phyloP scores from a whole-genome alignment of 768 basidiomycete species.

The Leccinum variicolor region DNA sequence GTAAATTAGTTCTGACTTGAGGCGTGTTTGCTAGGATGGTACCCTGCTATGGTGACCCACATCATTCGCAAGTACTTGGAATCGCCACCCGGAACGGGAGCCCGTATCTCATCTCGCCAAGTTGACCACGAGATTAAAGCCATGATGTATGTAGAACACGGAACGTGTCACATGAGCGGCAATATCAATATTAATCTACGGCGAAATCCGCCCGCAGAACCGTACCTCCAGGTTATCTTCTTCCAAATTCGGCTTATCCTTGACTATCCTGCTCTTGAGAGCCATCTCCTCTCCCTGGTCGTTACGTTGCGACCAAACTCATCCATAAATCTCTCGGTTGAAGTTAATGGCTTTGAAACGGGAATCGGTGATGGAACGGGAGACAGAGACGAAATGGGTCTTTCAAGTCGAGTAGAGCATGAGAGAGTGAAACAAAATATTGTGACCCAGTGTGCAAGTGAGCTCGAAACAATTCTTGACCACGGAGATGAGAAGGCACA shows the following conservation, averaged over 20 bases:
- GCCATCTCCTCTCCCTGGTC: neutral
- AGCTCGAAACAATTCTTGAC: slow-evolving; percentile 1
- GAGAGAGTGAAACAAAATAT: neutral
- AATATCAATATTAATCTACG: neutral
- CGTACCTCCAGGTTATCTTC: neutral
- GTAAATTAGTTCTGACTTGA: neutral
- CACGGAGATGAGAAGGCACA: neutral
- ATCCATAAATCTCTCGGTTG: neutral
- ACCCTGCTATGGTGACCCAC: neutral
- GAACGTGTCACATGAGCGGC: neutral
- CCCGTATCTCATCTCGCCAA: neutral
- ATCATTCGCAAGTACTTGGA: neutral
- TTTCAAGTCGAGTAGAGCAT: neutral
- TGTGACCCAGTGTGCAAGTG: neutral
- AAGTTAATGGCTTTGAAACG: neutral
- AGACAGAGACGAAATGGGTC: neutral
- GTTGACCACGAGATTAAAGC: neutral
- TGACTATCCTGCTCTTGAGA: neutral
- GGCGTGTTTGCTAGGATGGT: neutral
- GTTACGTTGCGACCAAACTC: neutral
- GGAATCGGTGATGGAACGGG: neutral
- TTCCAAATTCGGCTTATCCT: neutral
- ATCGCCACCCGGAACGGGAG: neutral
- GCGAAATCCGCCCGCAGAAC: neutral
- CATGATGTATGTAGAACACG: neutral